These are phyloP conservation scores for Coccinonectria pachysandricola DNA, from an alignment of 2,329 filamentous ascomycete species.

Conservation along the genomic window DNA sequence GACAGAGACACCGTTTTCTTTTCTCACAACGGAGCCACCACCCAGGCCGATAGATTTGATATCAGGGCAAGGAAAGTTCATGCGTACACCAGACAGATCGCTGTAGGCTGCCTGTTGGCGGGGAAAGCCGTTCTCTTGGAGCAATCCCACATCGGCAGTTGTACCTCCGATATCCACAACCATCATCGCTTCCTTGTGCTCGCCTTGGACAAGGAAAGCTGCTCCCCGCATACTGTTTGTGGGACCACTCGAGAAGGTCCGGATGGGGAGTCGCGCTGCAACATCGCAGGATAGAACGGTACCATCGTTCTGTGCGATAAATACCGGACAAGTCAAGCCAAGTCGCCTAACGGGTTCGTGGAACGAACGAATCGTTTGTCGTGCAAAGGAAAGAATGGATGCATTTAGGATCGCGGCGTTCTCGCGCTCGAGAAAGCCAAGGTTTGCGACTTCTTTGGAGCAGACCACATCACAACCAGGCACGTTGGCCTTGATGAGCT, in stretches of 20 bases:
- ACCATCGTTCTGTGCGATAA: conserved; percentile 55
- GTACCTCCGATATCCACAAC: conserved; percentile 60
- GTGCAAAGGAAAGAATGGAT: conserved; percentile 47
- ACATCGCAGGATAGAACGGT: conserved; percentile 44
- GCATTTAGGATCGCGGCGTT: conserved; percentile 57
- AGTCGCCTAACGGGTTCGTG: conserved; percentile 39
- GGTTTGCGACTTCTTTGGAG: conserved; percentile 41
- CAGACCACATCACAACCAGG: conserved; percentile 36
- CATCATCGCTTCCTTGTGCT: conserved; percentile 34
- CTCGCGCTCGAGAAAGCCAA: conserved; percentile 50
- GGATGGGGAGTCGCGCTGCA: conserved; percentile 46
- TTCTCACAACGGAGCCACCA: conserved; percentile 44
- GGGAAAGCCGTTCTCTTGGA: conserved; percentile 53
- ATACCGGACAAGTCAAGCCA: conserved; percentile 42
- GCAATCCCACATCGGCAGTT: conserved; percentile 52
- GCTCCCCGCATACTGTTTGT: conserved; percentile 56
- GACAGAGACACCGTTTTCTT: conserved; percentile 30
- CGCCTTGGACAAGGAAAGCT: conserved; percentile 41
- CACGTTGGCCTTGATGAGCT: conserved; percentile 30
- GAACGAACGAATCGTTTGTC: conserved; percentile 46
- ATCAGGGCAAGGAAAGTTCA: conserved; percentile 49
- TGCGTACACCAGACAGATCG: conserved; percentile 50
- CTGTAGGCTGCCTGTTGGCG: conserved; percentile 53
- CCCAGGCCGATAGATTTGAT: conserved; percentile 51
- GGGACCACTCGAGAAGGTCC: conserved; percentile 52